These are phyloP conservation scores for Phlebopus sp. DNA, from an alignment of 1,284 basidiomycete species.

Conservation along the genomic window DNA sequence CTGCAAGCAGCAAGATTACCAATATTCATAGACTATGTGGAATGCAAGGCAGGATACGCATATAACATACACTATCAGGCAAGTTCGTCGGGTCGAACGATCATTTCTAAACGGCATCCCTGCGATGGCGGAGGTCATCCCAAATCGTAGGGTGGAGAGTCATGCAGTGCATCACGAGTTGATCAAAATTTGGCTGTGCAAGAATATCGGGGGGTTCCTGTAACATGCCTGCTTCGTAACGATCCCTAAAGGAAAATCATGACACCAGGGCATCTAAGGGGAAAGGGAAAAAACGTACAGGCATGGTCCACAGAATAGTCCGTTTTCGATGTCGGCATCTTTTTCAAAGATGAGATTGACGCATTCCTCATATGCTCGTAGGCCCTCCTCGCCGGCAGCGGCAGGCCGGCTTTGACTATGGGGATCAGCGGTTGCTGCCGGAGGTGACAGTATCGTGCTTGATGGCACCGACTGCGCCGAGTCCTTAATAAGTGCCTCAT, in stretches of 20 bases:
- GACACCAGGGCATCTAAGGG: background rate
- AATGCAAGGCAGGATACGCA: constrained; percentile 11
- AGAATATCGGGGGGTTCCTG: constrained; percentile 33
- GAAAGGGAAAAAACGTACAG: constrained; percentile 36
- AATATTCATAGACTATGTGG: constrained; percentile 13
- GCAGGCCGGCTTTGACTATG: constrained; percentile 4
- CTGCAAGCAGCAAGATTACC: constrained; percentile 13
- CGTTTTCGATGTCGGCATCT: constrained; percentile 37
- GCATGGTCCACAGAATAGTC: constrained; percentile 48
- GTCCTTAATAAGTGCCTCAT: background rate
- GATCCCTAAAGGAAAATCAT: constrained; percentile 24
- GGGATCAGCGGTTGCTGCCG: background rate
- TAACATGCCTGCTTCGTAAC: constrained; percentile 28
- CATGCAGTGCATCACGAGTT: constrained; percentile 34
- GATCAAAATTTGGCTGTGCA: constrained; percentile 25
- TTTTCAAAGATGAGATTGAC: constrained; percentile 45
- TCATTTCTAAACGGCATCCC: constrained; percentile 4
- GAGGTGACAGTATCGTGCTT: background rate
- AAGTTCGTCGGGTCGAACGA: background rate
- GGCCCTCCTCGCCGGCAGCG: background rate
- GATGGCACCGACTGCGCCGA: background rate
- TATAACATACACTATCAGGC: background rate
- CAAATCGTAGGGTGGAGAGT: constrained; percentile 27
- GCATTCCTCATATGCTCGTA: constrained; percentile 38
- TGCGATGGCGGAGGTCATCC: constrained; percentile 24